Evolutionary conservation across 2,329 filamentous ascomycete genomes (phyloP), one percentile per base, ranked within the genome.

Genomic region (Botrytis galanthina): DNA sequence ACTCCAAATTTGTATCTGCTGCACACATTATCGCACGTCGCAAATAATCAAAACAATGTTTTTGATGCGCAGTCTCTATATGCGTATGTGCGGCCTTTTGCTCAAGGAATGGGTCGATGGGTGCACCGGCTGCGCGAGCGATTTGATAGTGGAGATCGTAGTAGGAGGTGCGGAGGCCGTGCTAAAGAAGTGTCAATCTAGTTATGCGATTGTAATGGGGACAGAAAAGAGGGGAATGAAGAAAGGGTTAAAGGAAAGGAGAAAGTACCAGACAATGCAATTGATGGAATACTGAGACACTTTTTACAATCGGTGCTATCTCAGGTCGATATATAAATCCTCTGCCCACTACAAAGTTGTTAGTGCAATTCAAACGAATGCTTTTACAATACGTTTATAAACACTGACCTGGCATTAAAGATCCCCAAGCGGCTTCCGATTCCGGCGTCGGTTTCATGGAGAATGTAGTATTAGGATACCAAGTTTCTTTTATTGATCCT

Each of bases 31-130:
- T 71, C 1, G 75, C 48, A 35, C 73, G 75, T 35, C 75, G 51
- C 6, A 77, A 54, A 22, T 75, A 74, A 32, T 77, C 75, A 32
- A 76, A 73, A 64, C 76, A 77, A 63, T 77, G 76, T 3, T 44
- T 67, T 42, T 69, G 48, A 61, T 72, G 71, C n/a, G 44, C 54
- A 7, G 39, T 63, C 18, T 66, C 70, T 9, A 71, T 48, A 63
- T 63, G 57, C 22, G 61, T 57, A 4, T 63, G 60, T 0, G 70
- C 61, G 29, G 70, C 46, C 20, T 66, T 66, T 59, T 66, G 59
- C 48, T 72, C 60, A 5, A 72, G 35, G n/a, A 35, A 72, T 44
- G 59, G 22, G 16, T 72, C 48, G 14, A 32, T 42, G 1, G 39
- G 35, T 14, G 39, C 39, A 18, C 62, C 71, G 6, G 60, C 64